Conservation (phyloP, 2,329 filamentous ascomycete species). For the Beauveria varroae region DNA sequence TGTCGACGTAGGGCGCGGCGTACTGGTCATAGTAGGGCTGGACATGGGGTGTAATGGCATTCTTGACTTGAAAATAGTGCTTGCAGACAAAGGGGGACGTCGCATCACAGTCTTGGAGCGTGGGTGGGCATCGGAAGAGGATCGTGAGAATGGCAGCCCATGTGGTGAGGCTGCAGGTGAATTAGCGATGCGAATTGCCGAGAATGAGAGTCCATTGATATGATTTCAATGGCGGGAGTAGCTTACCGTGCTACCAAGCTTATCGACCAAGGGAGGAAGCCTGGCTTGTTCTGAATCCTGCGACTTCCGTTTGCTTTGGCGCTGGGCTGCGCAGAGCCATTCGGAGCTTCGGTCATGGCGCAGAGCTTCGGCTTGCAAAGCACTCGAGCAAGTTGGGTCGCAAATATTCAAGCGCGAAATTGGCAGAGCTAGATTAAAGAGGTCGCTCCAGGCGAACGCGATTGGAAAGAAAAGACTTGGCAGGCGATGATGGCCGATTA, state of each 20-base stretch:
- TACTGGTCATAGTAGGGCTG: conserved; percentile 82
- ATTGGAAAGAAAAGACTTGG: not conserved
- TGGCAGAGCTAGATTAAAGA: not conserved
- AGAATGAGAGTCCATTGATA: not conserved
- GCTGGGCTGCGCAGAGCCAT: conserved; percentile 31
- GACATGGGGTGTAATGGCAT: conserved; percentile 61
- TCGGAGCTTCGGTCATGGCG: conserved; percentile 31
- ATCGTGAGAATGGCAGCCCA: conserved; percentile 84
- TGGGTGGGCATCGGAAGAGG: conserved; percentile 73
- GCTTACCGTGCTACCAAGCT: conserved; percentile 48
- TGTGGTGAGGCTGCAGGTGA: conserved; percentile 54
- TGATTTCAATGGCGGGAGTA: not conserved
- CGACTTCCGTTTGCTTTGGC: conserved; percentile 26
- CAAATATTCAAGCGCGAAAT: not conserved
- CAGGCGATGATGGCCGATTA: not conserved
- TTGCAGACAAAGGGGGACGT: conserved; percentile 72
- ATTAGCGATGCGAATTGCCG: conserved; percentile 6
- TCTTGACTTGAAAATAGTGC: conserved; percentile 65
- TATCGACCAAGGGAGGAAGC: conserved; percentile 32
- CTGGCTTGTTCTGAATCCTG: conserved; percentile 18
- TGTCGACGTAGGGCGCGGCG: conserved; percentile 72
- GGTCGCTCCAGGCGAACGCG: conserved; percentile 8
- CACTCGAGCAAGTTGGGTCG: not conserved
- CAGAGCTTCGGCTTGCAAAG: not conserved
- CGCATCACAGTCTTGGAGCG: conserved; percentile 58